Evolutionary conservation across 768 basidiomycete genomes (phyloP).

Genomic region (Suillus weaverae): DNA sequence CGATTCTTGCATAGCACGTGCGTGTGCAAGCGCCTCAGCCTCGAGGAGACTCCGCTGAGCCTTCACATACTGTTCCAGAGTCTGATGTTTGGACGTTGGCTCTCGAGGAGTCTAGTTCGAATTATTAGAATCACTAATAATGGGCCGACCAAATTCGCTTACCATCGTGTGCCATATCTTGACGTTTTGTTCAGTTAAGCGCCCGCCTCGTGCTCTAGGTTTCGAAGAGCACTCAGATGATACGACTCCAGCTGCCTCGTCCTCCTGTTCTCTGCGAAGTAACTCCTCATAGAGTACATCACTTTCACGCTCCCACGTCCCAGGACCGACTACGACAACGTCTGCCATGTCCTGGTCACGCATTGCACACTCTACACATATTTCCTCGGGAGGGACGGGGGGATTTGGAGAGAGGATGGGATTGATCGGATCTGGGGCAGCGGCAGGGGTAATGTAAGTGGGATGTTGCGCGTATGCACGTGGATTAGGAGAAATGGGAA

Average conservation of each 20-base stretch:
- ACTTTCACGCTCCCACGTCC: conserved; percentile 90
- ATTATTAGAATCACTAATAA: conserved; percentile 13
- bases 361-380: conserved; percentile 98
- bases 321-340: conserved; percentile 82
- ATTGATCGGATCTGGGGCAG: conserved; percentile 57
- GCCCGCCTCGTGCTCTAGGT: conserved; percentile 64
- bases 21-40: conserved; percentile 78
- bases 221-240: conserved; percentile 53
- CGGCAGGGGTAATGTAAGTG: conserved; percentile 65
- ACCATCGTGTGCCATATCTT: conserved; percentile 80
- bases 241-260: conserved; percentile 52
- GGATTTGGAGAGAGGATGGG: conserved; percentile 60
- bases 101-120: conserved; percentile 81
- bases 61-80: conserved; percentile 79
- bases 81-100: conserved; percentile 80
- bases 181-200: conserved; percentile 74
- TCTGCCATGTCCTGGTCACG: conserved; percentile 98
- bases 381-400: conserved; percentile 64
- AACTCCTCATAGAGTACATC: conserved; percentile 82
- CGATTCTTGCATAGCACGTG: conserved; percentile 76
- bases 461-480: conserved; percentile 74
- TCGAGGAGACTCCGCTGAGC: conserved; percentile 79
- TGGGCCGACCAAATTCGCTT: conserved; percentile 31
- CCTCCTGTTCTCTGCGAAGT: conserved; percentile 67
- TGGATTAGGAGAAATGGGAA: conserved; percentile 65